A percentile compares a stretch with the other conserved stretches of the same genome.
These are phyloP conservation scores for Hura crepitans DNA, from an alignment of 441 rosid genomes.

Conservation along the genomic window DNA sequence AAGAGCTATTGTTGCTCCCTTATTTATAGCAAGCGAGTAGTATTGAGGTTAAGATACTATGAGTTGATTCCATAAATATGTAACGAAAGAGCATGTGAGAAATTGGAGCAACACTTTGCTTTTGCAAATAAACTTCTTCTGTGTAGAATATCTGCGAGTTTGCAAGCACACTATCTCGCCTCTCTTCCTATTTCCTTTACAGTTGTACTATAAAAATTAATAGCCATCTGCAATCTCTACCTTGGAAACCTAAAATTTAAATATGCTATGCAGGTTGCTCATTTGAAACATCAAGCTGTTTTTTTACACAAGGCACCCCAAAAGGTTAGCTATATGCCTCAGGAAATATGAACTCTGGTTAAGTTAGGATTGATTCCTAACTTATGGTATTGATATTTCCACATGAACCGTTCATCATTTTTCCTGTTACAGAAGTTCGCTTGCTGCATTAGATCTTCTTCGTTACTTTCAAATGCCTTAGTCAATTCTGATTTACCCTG, in stretches of 20 bases:
- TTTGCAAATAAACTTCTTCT: not conserved
- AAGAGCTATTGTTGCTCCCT: not conserved
- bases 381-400: not conserved
- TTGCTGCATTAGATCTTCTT: not conserved
- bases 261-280: constrained; percentile 45
- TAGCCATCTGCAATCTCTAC: constrained; percentile 7
- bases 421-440: not conserved
- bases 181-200: not conserved
- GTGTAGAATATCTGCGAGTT: not conserved
- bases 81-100: not conserved
- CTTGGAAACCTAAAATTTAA: not conserved
- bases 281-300: constrained; percentile 50
- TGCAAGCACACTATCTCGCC: not conserved
- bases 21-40: not conserved
- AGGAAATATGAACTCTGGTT: not conserved
- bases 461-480: not conserved
- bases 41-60: not conserved
- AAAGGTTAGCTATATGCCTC: constrained; percentile 35
- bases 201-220: not conserved
- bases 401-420: not conserved
- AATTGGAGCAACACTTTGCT: not conserved
- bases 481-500: constrained; percentile 20
- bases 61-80: not conserved
- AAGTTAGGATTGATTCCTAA: not conserved
- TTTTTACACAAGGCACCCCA: constrained; percentile 55